A percentile compares a stretch with the other conserved stretches of the same genome.
Evolutionary conservation across 768 basidiomycete genomes (phyloP).

Genomic region (Cyclocybe cylindracea): DNA sequence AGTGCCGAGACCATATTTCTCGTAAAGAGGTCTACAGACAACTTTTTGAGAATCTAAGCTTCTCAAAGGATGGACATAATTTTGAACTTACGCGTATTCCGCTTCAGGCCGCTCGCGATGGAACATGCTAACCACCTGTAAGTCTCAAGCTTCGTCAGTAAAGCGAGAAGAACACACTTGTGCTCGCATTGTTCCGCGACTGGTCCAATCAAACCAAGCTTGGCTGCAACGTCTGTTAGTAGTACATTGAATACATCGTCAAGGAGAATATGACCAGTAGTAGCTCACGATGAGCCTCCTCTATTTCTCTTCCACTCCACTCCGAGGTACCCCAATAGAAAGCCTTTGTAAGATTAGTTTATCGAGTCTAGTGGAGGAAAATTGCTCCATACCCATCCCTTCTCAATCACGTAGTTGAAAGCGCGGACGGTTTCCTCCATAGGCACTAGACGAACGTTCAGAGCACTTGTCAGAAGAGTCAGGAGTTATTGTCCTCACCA

Average conservation of each 20-base stretch:
- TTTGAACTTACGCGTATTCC: constrained; percentile 59
- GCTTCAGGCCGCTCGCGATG: constrained; percentile 80
- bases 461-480: not conserved
- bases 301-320: constrained; percentile 72
- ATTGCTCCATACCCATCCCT: constrained; percentile 55
- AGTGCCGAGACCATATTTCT: constrained; percentile 65
- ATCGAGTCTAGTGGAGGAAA: constrained; percentile 2
- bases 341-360: constrained; percentile 33
- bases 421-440: constrained; percentile 83
- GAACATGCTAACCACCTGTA: constrained; percentile 52
- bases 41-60: not conserved
- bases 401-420: constrained; percentile 76
- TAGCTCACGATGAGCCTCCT: constrained; percentile 64
- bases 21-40: constrained; percentile 54
- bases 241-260: not conserved
- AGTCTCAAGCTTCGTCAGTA: not conserved
- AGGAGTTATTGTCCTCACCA: constrained; percentile 30
- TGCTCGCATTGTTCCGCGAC: constrained; percentile 79
- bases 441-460: constrained; percentile 37
- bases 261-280: too few species aligned
- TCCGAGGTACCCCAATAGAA: constrained; percentile 80
- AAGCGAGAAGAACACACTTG: constrained; percentile 40
- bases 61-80: not conserved
- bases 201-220: constrained; percentile 66
- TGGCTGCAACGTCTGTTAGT: constrained; percentile 60